A percentile compares a stretch with the other conserved stretches of the same genome.
Evolutionary conservation across 2,329 filamentous ascomycete genomes (phyloP).

Genomic region (Geoglossum cookeanum): DNA sequence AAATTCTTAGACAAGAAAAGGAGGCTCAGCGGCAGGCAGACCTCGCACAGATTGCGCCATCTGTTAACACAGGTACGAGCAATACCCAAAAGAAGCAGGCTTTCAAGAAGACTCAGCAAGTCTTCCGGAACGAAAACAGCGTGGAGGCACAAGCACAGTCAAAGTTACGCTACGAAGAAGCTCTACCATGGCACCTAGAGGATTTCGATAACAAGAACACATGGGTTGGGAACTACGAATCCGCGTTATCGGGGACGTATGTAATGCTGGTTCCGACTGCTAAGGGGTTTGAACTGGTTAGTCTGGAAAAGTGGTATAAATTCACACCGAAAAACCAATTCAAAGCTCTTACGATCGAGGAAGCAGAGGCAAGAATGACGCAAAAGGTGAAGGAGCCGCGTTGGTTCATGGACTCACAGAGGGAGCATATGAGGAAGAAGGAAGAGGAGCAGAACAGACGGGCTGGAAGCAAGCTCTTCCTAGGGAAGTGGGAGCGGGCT

Average conservation of each 20-base stretch:
- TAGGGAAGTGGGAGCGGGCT: slow-evolving; percentile 18
- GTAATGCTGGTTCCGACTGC: slow-evolving; percentile 51
- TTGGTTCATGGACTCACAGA: slow-evolving; percentile 54
- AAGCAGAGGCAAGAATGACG: slow-evolving; percentile 68
- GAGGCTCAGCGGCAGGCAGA: slow-evolving; percentile 76
- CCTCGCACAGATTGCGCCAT: slow-evolving; percentile 81
- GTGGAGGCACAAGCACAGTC: slow-evolving; percentile 49
- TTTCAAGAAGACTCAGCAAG: slow-evolving; percentile 60
- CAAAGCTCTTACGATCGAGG: slow-evolving; percentile 58
- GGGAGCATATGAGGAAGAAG: slow-evolving; percentile 32
- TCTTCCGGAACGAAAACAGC: slow-evolving; percentile 62
- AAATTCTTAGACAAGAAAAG: slow-evolving; percentile 48
- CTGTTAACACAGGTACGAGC: slow-evolving; percentile 36
- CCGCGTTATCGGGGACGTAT: slow-evolving; percentile 61
- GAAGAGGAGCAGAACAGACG: slow-evolving; percentile 35
- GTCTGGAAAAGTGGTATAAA: slow-evolving; percentile 88
- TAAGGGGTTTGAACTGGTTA: slow-evolving; percentile 57
- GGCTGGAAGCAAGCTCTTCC: slow-evolving; percentile 11
- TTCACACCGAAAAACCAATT: slow-evolving; percentile 68
- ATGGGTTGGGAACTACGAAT: slow-evolving; percentile 83
- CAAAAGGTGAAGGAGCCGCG: slow-evolving; percentile 58
- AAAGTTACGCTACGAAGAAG: slow-evolving; percentile 70
- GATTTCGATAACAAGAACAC: slow-evolving; percentile 91
- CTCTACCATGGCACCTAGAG: slow-evolving; percentile 88
- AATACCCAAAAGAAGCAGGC: slow-evolving; percentile 42